Percentiles rank a stretch among this genome's conserved stretches.
phyloP scores from a whole-genome alignment of 2,329 filamentous ascomycete species.

The Orbilia quercus region DNA sequence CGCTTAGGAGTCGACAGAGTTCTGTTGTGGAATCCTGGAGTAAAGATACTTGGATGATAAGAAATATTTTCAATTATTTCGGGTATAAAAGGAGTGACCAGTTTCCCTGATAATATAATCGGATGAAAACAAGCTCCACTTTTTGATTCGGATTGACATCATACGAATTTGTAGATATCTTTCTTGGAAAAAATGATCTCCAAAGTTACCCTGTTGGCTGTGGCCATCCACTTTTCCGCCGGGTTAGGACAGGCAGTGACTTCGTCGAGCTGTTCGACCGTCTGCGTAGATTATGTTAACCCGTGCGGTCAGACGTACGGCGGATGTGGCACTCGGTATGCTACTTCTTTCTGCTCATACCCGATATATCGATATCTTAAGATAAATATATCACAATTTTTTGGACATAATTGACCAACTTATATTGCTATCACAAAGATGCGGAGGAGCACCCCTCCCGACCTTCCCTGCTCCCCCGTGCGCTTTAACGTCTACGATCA shows the following conservation, averaged over 20 bases:
- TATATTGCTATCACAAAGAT: not conserved
- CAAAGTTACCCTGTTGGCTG: constrained; percentile 9
- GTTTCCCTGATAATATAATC: not conserved
- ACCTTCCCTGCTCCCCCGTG: too few species aligned
- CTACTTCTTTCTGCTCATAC: too few species aligned
- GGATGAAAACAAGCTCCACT: too few species aligned
- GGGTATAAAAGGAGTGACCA: not conserved
- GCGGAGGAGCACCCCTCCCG: too few species aligned
- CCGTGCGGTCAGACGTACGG: constrained; percentile 36
- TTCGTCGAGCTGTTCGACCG: constrained; percentile 1
- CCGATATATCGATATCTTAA: too few species aligned
- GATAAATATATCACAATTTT: too few species aligned
- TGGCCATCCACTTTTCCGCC: constrained; percentile 5
- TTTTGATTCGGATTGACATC: too few species aligned
- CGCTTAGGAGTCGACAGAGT: too few species aligned
- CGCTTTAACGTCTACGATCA: too few species aligned
- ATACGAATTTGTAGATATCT: not conserved
- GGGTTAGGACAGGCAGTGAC: constrained; percentile 8
- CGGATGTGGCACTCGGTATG: constrained; percentile 39
- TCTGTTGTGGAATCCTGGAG: too few species aligned
- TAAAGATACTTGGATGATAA: constrained; percentile 1
- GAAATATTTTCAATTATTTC: constrained; percentile 9
- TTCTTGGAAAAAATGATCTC: constrained; percentile 17
- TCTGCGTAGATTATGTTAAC: constrained; percentile 38
- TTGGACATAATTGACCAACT: too few species aligned